These are phyloP conservation scores for Arachnomyces sp. DNA, from an alignment of 2,329 filamentous ascomycete genomes.

Conservation along the genomic window DNA sequence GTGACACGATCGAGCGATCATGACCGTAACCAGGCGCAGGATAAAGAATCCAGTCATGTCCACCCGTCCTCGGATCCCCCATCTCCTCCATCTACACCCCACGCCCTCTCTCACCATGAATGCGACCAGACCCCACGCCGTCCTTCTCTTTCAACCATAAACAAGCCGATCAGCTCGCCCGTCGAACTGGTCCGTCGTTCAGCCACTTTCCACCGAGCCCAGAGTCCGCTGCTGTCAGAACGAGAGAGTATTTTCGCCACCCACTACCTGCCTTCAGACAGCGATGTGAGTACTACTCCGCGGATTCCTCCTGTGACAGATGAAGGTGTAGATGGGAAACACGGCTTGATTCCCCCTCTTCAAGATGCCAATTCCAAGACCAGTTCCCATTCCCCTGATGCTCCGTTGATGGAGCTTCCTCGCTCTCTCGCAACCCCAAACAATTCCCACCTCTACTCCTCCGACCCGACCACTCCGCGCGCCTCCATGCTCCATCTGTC, in stretches of 20 bases:
- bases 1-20: constrained; percentile 34
- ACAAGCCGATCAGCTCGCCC: constrained; percentile 28
- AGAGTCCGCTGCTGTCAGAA: constrained; percentile 49
- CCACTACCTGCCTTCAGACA: constrained; percentile 48
- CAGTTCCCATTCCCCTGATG: background rate
- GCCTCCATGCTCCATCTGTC: no score
- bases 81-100: constrained; percentile 25
- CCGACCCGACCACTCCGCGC: background rate
- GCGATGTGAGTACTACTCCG: constrained; percentile 32
- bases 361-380: constrained; percentile 18
- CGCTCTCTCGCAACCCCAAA: background rate
- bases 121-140: constrained; percentile 11
- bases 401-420: constrained; percentile 6
- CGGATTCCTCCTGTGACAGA: constrained; percentile 26
- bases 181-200: constrained; percentile 20
- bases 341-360: constrained; percentile 23
- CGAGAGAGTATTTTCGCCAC: constrained; percentile 57
- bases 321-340: constrained; percentile 22
- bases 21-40: constrained; percentile 7
- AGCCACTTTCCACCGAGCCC: constrained; percentile 14
- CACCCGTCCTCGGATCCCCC: constrained; percentile 28
- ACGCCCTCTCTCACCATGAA: constrained; percentile 8
- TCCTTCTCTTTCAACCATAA: constrained; percentile 22
- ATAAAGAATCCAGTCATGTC: constrained; percentile 7
- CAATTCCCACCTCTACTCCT: constrained; percentile 2